Percentiles rank a stretch among this genome's conserved stretches.
These are phyloP conservation scores for Phialocephala subalpina DNA, from an alignment of 2,329 filamentous ascomycete genomes.

Conservation along the genomic window DNA sequence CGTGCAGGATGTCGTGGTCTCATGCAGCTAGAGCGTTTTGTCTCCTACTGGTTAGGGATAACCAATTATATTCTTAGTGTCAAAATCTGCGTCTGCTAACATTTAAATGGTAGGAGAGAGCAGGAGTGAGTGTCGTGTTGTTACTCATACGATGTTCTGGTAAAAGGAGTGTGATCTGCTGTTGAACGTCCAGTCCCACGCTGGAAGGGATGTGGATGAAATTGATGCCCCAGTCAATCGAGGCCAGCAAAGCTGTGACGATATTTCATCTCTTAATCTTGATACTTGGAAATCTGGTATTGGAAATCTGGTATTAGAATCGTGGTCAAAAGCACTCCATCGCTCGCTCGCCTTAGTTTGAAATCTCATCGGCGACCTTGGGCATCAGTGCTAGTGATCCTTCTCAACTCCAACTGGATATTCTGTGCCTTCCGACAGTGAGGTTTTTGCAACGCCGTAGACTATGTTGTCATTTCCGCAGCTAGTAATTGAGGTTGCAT, in stretches of 20 bases:
- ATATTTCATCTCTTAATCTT: conserved; percentile 1
- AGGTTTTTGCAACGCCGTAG: conserved; percentile 5
- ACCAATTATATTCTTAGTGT: conserved; percentile 22
- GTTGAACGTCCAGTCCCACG: conserved; percentile 11
- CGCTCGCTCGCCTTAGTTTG: not conserved
- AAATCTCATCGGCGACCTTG: not conserved
- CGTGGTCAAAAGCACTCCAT: not conserved
- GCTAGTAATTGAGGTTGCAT: conserved; percentile 1
- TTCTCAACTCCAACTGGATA: not conserved
- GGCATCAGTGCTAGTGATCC: not conserved
- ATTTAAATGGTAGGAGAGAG: conserved; percentile 8
- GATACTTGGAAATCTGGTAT: not conserved
- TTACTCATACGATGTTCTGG: conserved; percentile 14
- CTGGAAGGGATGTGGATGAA: conserved; percentile 2
- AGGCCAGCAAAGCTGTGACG: conserved; percentile 14
- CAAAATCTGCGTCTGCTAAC: conserved; percentile 1
- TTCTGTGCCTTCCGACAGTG: not conserved
- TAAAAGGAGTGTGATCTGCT: conserved; percentile 18
- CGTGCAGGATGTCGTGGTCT: conserved; percentile 24
- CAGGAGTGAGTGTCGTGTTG: conserved; percentile 16
- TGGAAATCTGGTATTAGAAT: conserved; percentile 1
- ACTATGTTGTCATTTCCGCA: not conserved
- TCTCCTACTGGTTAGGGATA: conserved; percentile 21
- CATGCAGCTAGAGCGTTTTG: conserved; percentile 27
- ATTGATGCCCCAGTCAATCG: conserved; percentile 18